Evolutionary conservation across 2,329 filamentous ascomycete species (phyloP).

Genomic region (Claviceps cyperi): DNA sequence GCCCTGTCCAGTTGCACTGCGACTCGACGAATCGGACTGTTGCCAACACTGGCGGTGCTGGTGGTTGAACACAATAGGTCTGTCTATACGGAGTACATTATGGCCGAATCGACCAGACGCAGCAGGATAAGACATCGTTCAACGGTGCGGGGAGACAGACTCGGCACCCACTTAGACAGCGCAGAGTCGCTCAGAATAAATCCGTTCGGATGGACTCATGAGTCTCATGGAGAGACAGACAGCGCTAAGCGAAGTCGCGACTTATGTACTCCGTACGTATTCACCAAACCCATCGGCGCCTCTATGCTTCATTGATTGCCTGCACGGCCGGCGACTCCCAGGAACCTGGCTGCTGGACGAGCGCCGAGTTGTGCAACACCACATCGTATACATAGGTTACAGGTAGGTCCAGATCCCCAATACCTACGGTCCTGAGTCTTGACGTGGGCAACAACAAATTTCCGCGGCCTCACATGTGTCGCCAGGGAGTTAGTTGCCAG

Average conservation of each 20-base stretch:
- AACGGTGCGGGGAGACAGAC: constrained; percentile 2
- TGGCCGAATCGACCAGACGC: background rate
- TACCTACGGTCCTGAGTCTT: background rate
- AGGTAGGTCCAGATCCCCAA: too few relatives aligned
- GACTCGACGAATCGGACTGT: background rate
- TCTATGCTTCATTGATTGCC: background rate
- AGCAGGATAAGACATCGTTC: background rate
- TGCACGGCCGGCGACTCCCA: background rate
- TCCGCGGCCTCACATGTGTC: background rate
- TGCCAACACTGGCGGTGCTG: background rate
- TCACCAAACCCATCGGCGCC: background rate
- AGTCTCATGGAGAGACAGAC: background rate
- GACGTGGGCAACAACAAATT: background rate
- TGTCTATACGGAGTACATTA: background rate
- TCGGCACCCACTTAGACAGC: background rate
- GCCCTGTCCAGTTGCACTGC: background rate
- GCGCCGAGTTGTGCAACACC: constrained; percentile 1
- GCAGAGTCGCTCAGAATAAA: background rate
- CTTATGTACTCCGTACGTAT: background rate
- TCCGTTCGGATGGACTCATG: too few relatives aligned
- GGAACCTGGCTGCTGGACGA: constrained; percentile 5
- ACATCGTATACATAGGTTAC: too few relatives aligned
- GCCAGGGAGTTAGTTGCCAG: background rate
- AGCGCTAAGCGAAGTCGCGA: background rate
- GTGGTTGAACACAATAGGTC: background rate